These are phyloP conservation scores for Piper betle DNA, from an alignment of 164 flowering plant species.

Conservation along the genomic window DNA sequence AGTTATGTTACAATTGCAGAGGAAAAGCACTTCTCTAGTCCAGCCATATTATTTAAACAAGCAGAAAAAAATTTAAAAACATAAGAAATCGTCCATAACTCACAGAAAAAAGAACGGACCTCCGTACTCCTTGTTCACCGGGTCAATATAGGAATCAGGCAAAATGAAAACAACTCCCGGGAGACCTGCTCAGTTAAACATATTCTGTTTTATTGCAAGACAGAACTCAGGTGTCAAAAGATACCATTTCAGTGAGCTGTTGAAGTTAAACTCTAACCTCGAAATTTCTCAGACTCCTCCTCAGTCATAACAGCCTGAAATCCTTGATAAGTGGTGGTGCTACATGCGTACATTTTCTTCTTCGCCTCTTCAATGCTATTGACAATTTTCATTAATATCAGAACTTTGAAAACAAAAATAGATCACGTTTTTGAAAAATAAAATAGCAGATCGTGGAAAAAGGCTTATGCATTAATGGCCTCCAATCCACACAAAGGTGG, in stretches of 20 bases:
- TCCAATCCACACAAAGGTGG: too few relatives aligned
- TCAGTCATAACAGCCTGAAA: constrained; percentile 81
- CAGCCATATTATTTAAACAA: too few relatives aligned
- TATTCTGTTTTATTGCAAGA: background rate
- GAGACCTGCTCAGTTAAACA: constrained; percentile 32
- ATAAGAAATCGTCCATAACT: background rate
- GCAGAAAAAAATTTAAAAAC: too few relatives aligned
- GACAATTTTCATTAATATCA: background rate
- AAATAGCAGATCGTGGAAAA: too few relatives aligned
- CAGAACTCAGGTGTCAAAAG: background rate
- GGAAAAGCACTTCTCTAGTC: too few relatives aligned
- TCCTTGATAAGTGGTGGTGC: constrained; percentile 86
- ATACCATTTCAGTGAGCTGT: background rate
- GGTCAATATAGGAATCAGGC: constrained; percentile 95
- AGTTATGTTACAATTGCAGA: too few relatives aligned
- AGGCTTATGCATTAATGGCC: too few relatives aligned
- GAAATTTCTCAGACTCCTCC: constrained; percentile 70
- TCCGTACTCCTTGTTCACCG: constrained; percentile 87
- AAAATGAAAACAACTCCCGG: constrained; percentile 82
- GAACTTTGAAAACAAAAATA: background rate
- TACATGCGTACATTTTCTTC: constrained; percentile 78
- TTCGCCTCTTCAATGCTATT: constrained; percentile 86
- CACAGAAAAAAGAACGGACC: constrained; percentile 23
- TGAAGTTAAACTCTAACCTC: constrained; percentile 22
- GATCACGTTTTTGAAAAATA: too few relatives aligned